Evolutionary conservation across 257 asterid species (phyloP), one percentile per base, ranked within the genome.

Genomic region (Anisodus tanguticus): DNA sequence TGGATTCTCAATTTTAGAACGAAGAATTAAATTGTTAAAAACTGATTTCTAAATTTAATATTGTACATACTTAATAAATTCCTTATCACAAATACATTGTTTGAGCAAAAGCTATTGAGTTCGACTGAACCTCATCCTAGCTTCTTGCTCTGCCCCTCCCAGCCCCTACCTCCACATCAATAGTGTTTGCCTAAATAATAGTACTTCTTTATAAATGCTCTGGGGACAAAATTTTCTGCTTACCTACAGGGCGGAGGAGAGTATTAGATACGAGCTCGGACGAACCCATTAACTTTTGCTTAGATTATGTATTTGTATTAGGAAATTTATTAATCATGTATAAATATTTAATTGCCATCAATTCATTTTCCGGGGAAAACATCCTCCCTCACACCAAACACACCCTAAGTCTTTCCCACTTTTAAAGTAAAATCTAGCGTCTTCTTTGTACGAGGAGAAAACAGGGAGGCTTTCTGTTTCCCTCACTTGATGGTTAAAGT

Each of bases 401-500:
- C 57, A 43, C 55, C 79, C 54, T 4, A 69, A 74, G 43, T 11
- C 41, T 47, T 47, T 47, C 60, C 49, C 80, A 74, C 13, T 76
- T 76, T 51, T 51, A 76, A 76, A 76, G 81, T 26, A 76, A 76
- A 76, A 51, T 76, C 63, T 76, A 74, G 81, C 43, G 16, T 74
- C 81, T 53, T 12, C 60, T 53, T 53, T 13, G 47, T 35, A 26
- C 11, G 81, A 51, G 62, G 62, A 26, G 16, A 77, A 51, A 31
- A 53, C 0, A 22, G 60, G 15, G 22, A 53, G 2, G 64, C 2
- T 74, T 74, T 77, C 82, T 77, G 64, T 77, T 77, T 77, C 49
- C 64, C 82, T 22, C 60, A 49, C 22, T 12, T 49, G 62, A 74
- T 74, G 81, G 81, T 74, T 74, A 77, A 77, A 77, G 82, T 77